Base-by-base conservation (phyloP, 1,284 basidiomycete species). In the Rhodotorula sp. region DNA sequence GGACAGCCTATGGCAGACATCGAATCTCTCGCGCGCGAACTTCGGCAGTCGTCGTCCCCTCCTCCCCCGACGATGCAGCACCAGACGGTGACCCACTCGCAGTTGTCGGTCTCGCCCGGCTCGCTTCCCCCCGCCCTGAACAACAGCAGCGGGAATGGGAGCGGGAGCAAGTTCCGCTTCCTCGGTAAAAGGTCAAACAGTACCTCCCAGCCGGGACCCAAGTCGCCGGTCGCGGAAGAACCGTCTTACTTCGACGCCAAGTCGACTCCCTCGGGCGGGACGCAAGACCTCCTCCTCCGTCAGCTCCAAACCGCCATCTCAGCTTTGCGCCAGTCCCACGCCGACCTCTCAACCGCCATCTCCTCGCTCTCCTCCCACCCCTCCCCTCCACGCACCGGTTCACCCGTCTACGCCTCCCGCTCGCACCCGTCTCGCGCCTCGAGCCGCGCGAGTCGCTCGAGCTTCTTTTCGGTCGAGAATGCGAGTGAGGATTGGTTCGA, bases 1-100 rank as follows among this genome's bases (percentile, higher is more conserved):
- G n/a, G n/a, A n/a, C 63, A 75, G 73, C 66, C 73, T 6, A 62
- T 75, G 37, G 64, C 64, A 44, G 73, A 75, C n/a, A 67, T 75
- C 67, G 71, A 75, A 18, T 26, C 64, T 22, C 40, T 75, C n/a
- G 60, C 61, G 7, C n/a, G 55, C 37, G 73, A 73, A 20, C 51
- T 75, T n/a, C 47, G 56, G 6, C 48, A 53, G n/a, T n/a, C 55
- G 6, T 30, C 52, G 6, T 18, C 52, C 18, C 52, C 52, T 4
- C 2, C 15, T 9, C 28, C 52, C 10, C 20, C 2, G 16, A 11
- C 24, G 16, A 22, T 22, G 5, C 31, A 26, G n/a, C 50, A 28
- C 15, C n/a, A 53, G 6, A n/a, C n/a, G n/a, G n/a, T 13, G 28
- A 18, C 57, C 40, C 34, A 40, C 4, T 22, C 59, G n/a, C 55